A percentile compares a stretch with the other conserved stretches of the same genome.
Conservation (phyloP, 805 yeast genomes). For the Debaryomyces castellii region DNA sequence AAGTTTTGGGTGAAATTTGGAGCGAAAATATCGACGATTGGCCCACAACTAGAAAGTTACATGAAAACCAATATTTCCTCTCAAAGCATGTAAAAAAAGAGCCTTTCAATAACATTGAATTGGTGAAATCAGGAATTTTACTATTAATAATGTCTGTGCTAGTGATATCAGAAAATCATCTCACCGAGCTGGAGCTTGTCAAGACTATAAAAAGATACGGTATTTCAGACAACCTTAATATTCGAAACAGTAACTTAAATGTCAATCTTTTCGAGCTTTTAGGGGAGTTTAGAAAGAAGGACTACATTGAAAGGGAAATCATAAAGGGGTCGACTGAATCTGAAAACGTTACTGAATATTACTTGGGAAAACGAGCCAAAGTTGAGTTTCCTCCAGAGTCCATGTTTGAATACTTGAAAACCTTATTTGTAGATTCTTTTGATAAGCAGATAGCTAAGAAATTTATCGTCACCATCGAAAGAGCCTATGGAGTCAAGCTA, state of each 20-base stretch:
- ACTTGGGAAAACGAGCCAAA: conserved; percentile 31
- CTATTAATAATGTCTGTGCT: conserved; percentile 27
- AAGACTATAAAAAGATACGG: conserved; percentile 26
- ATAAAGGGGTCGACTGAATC: conserved; percentile 12
- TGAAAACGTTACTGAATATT: conserved; percentile 20
- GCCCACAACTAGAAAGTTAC: conserved; percentile 7
- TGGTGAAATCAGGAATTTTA: conserved; percentile 30
- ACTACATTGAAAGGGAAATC: conserved; percentile 22
- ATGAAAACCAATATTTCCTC: conserved; percentile 20
- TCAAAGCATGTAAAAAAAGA: conserved; percentile 17
- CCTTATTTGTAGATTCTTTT: conserved; percentile 24
- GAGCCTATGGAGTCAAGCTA: conserved; percentile 17
- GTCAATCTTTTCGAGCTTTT: conserved; percentile 21
- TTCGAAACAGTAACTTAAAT: conserved; percentile 18
- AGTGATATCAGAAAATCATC: conserved; percentile 31
- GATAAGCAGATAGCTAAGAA: conserved; percentile 16
- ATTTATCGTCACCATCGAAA: conserved; percentile 21
- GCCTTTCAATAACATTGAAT: conserved; percentile 24
- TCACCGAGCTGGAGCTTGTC: conserved; percentile 25
- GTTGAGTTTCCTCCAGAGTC: conserved; percentile 31
- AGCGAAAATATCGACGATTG: background rate
- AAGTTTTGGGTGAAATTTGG: conserved; percentile 28
- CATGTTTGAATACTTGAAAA: conserved; percentile 24
- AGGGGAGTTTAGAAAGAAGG: conserved; percentile 26
- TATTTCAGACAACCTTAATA: conserved; percentile 17